Evolutionary conservation across 2,329 filamentous ascomycete genomes (phyloP), one percentile per base, ranked within the genome.

Genomic region (Diaporthe helianthi): DNA sequence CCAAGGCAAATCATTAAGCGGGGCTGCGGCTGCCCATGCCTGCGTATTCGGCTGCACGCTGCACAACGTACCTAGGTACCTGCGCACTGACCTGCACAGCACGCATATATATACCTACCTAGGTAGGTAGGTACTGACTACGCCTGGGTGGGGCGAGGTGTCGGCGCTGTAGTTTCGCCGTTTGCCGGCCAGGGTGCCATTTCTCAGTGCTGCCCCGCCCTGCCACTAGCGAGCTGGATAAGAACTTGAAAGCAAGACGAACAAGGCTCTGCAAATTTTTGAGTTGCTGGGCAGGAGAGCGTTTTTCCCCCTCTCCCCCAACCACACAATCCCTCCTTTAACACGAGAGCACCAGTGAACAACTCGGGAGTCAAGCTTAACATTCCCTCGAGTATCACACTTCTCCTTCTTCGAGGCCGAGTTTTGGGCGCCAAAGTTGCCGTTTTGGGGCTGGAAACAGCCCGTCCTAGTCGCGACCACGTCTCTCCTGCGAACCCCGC

Each of bases 391-490:
- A 53, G 47, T 52, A 47, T 36, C 38, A 58, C 33, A 31, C 10
- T 66, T 17, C 10, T 66, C 13, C 10, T 66, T 65, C 46, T 41
- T 29, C 26, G 24, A 69, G 61, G 53, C 41, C 53, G 47, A 41
- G 19, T 36, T n/a, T 60, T 58, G 58, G 52, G 55, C 63, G 63
- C 41, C 67, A 36, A 54, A 55, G 49, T 53, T 54, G 64, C 36
- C 58, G 63, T 61, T 65, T 74, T 76, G 74, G 78, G 80, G 82
- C 83, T 84, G 81, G 79, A 74, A 74, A 71, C 79, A 79, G 82
- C 81, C 81, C 73, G 73, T 75, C 76, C 33, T 67, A 72, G 75
- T 72, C 74, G 70, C 77, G 81, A 82, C 73, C 78, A 84, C 82
- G 83, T 82, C 82, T 79, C 76, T 79, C 70, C 76, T 78, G 73